Conservation (phyloP, 768 basidiomycete genomes). For the Arthromyces matolae region DNA sequence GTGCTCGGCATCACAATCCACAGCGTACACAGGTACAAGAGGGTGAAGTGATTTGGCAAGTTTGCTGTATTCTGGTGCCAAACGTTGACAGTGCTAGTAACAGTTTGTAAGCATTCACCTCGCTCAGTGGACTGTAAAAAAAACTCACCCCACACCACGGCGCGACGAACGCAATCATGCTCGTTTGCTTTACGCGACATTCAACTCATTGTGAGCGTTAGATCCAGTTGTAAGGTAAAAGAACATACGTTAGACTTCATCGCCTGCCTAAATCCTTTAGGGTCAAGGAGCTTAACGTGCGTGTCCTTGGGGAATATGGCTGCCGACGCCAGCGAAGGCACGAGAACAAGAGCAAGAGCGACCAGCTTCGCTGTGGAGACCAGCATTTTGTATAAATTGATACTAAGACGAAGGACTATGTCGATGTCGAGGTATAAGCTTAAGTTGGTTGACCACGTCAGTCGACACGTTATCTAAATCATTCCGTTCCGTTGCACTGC, state of each 20-base stretch:
- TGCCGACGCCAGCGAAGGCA: conserved; percentile 48
- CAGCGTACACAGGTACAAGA: conserved; percentile 82
- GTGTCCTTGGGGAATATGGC: conserved; percentile 46
- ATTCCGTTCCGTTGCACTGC: no score
- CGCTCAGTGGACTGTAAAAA: background rate
- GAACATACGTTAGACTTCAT: conserved; percentile 74
- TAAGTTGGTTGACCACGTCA: no score
- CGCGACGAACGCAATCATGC: conserved; percentile 88
- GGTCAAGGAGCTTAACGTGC: conserved; percentile 70
- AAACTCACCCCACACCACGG: conserved; percentile 84
- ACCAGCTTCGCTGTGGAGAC: conserved; percentile 29
- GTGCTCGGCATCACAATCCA: conserved; percentile 84
- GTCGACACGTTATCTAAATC: no score
- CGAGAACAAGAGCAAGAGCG: conserved; percentile 32
- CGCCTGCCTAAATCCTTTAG: conserved; percentile 62
- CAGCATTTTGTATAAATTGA: conserved; percentile 25
- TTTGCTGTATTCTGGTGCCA: conserved; percentile 83
- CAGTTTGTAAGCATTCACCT: background rate
- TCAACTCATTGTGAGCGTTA: background rate
- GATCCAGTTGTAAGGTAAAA: background rate
- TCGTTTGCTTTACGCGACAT: conserved; percentile 53
- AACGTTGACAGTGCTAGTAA: conserved; percentile 77
- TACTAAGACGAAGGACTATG: no score
- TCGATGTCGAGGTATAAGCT: no score
- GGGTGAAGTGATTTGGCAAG: conserved; percentile 78